Conservation (phyloP, 768 basidiomycete genomes). For the Leccinum incarnatum region DNA sequence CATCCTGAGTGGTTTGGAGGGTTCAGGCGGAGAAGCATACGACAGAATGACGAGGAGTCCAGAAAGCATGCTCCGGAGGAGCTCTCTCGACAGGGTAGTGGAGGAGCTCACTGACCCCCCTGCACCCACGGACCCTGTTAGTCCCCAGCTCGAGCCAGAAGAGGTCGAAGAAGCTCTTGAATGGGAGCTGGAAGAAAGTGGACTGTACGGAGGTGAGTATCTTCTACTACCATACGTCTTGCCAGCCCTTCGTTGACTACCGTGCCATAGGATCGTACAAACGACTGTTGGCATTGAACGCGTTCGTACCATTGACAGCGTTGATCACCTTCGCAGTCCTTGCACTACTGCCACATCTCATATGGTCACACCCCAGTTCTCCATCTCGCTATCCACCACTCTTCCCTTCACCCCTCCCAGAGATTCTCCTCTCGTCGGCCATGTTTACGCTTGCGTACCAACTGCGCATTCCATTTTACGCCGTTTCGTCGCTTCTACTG, state of each 20-base stretch:
- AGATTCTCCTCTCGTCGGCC: constrained; percentile 57
- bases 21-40: constrained; percentile 21
- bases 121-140: constrained; percentile 8
- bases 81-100: constrained; percentile 35
- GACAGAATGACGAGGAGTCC: constrained; percentile 33
- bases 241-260: constrained; percentile 1
- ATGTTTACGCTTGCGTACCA: constrained; percentile 42
- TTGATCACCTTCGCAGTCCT: constrained; percentile 48
- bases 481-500: constrained; percentile 34
- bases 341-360: constrained; percentile 46
- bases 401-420: constrained; percentile 64
- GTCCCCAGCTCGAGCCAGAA: constrained; percentile 22
- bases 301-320: constrained; percentile 56
- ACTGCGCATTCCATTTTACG: constrained; percentile 32
- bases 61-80: constrained; percentile 32
- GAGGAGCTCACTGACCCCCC: constrained; percentile 32
- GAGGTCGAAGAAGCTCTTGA: constrained; percentile 45
- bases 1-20: constrained; percentile 31
- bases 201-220: constrained; percentile 47
- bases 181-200: constrained; percentile 46
- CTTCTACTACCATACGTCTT: not conserved
- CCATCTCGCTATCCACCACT: constrained; percentile 43
- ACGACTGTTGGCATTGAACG: constrained; percentile 52
- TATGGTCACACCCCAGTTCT: constrained; percentile 41
- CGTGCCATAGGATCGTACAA: constrained; percentile 58